Percentiles rank a stretch among this genome's conserved stretches.
These are phyloP conservation scores for Myochromella boudieri DNA, from an alignment of 768 basidiomycete genomes.

Conservation along the genomic window DNA sequence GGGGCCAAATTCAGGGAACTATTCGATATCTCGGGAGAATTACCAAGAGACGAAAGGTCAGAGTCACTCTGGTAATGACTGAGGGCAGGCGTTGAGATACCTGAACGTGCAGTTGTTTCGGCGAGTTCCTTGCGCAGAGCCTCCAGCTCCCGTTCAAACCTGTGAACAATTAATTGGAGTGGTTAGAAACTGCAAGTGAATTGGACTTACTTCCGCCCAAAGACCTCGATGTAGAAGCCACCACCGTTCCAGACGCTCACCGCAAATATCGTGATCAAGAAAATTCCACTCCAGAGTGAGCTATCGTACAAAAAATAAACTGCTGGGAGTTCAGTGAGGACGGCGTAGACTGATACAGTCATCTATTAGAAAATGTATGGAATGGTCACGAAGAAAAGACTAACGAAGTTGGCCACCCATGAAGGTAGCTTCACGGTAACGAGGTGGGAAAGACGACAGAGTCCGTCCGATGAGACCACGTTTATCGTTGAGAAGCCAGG, in stretches of 20 bases:
- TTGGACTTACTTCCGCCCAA: slow-evolving; percentile 84
- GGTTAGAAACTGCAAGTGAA: not conserved
- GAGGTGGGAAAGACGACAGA: slow-evolving; percentile 57
- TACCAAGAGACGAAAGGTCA: slow-evolving; percentile 13
- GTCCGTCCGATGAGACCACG: slow-evolving; percentile 77
- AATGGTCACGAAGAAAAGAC: slow-evolving; percentile 22
- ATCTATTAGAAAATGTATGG: not conserved
- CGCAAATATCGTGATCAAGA: slow-evolving; percentile 77
- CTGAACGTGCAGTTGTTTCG: slow-evolving; percentile 58
- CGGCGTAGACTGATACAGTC: slow-evolving; percentile 63
- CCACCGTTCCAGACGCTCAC: slow-evolving; percentile 97
- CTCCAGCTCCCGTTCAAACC: slow-evolving; percentile 92
- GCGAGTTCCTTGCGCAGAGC: slow-evolving; percentile 88
- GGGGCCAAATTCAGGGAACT: slow-evolving; percentile 13
- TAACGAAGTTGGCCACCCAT: slow-evolving; percentile 83
- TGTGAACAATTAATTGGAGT: slow-evolving; percentile 28
- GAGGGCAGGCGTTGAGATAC: slow-evolving; percentile 47
- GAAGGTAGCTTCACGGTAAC: slow-evolving; percentile 70
- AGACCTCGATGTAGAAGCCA: slow-evolving; percentile 95
- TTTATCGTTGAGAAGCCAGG: slow-evolving; percentile 86
- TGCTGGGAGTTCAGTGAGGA: slow-evolving; percentile 85
- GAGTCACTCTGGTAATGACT: slow-evolving; percentile 15
- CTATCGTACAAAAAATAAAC: slow-evolving; percentile 83
- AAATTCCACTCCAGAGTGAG: slow-evolving; percentile 72
- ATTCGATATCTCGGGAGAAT: slow-evolving; percentile 10